phyloP scores from a whole-genome alignment of 2,329 filamentous ascomycete genomes.

The Diaporthe eres region DNA sequence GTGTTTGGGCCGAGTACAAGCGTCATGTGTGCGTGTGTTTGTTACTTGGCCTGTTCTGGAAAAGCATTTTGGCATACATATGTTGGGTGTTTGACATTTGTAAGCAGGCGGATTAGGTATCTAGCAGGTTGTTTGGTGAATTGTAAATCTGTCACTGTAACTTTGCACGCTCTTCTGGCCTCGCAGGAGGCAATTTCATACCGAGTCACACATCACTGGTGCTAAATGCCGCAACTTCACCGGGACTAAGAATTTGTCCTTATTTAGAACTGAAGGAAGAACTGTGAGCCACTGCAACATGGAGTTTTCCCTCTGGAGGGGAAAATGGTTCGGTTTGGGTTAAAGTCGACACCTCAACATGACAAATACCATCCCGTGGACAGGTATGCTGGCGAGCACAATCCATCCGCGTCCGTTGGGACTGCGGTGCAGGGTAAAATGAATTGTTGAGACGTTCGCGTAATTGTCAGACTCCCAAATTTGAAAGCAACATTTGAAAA shows the following conservation, averaged over 20 bases:
- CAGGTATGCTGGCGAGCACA: neutral
- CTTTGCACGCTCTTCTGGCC: neutral
- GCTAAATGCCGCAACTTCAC: neutral
- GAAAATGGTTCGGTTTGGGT: neutral
- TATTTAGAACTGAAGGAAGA: neutral
- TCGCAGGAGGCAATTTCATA: neutral
- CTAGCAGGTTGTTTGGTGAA: neutral
- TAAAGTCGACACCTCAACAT: neutral
- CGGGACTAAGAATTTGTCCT: neutral
- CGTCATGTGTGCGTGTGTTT: neutral
- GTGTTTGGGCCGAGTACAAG: neutral
- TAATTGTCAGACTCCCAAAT: too few species aligned
- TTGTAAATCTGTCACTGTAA: too few species aligned
- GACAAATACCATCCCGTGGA: neutral
- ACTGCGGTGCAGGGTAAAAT: neutral
- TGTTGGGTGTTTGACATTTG: neutral
- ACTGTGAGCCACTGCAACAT: neutral
- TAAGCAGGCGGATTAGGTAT: neutral
- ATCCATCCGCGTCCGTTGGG: neutral
- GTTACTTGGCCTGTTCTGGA: neutral
- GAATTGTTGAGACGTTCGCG: neutral
- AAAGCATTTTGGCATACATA: conserved; percentile 7
- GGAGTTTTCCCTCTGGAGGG: neutral
- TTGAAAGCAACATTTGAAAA: neutral
- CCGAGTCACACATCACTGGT: neutral